Percentiles rank a stretch among this genome's conserved stretches.
These are phyloP conservation scores for Hemerocallis citrina DNA, from an alignment of 106 monocot genomes.

Conservation along the genomic window DNA sequence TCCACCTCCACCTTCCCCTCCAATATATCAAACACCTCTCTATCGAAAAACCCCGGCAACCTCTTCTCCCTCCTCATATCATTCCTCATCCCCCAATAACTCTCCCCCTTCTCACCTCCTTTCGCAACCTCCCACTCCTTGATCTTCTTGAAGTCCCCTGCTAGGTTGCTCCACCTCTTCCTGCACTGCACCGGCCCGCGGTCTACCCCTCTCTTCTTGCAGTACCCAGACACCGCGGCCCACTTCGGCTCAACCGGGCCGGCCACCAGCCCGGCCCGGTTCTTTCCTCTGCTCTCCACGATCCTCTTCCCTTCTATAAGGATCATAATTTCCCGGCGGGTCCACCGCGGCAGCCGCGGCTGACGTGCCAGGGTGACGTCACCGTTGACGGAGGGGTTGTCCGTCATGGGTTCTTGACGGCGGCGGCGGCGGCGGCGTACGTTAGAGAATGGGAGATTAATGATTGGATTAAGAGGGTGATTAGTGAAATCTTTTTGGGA, in stretches of 20 bases:
- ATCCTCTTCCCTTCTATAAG: conserved; percentile 64
- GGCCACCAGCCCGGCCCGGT: conserved; percentile 17
- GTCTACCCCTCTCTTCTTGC: conserved; percentile 47
- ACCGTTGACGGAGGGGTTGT: neutral
- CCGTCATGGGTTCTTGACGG: no score
- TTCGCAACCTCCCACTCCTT: conserved; percentile 66
- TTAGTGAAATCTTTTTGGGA: no score
- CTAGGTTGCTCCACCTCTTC: conserved; percentile 84
- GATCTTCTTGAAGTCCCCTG: conserved; percentile 70
- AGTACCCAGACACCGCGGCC: conserved; percentile 55
- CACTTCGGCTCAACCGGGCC: conserved; percentile 51
- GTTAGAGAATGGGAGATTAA: no score
- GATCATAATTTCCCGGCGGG: conserved; percentile 70
- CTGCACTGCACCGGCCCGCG: conserved; percentile 78
- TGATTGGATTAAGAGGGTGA: no score
- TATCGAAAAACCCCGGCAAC: conserved; percentile 69
- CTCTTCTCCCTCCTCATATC: conserved; percentile 49
- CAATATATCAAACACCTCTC: conserved; percentile 59
- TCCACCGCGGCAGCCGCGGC: conserved; percentile 71
- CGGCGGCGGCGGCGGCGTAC: no score
- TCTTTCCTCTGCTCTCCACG: conserved; percentile 33
- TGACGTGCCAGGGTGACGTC: neutral
- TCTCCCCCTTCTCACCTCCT: conserved; percentile 13
- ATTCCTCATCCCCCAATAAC: conserved; percentile 73
- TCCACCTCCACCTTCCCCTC: conserved; percentile 21